These are phyloP conservation scores for Aspergillus flavus DNA, from an alignment of 2,329 filamentous ascomycete genomes.

Conservation along the genomic window DNA sequence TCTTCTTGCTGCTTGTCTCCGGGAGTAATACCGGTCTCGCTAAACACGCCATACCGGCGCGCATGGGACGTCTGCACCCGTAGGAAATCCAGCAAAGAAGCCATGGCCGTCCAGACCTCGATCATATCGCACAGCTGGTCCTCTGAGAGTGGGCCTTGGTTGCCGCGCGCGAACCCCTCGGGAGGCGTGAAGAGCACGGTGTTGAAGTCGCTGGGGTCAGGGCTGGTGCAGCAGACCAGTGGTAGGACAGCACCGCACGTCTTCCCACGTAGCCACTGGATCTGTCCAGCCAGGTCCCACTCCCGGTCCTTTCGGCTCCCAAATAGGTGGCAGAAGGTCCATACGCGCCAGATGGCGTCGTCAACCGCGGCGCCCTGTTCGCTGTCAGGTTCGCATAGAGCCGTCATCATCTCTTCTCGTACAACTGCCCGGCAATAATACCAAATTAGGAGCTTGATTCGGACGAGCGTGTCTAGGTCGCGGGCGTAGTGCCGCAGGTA, in stretches of 20 bases:
- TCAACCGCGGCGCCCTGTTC: slow-evolving; percentile 4
- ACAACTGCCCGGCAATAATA: not conserved
- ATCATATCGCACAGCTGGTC: not conserved
- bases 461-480: slow-evolving; percentile 6
- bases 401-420: not conserved
- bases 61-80: not conserved
- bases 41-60: not conserved
- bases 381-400: not conserved
- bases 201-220: slow-evolving; percentile 10
- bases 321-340: slow-evolving; percentile 15
- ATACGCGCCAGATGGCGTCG: slow-evolving; percentile 13
- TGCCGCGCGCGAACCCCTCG: not conserved
- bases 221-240: not conserved
- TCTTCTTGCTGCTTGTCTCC: not conserved
- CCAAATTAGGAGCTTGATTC: slow-evolving; percentile 14
- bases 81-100: not conserved
- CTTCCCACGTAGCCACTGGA: slow-evolving; percentile 9
- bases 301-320: slow-evolving; percentile 12
- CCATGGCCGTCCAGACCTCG: not conserved
- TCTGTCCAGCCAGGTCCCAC: slow-evolving; percentile 8
- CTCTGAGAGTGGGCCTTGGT: not conserved
- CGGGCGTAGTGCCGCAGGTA: slow-evolving; percentile 13
- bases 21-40: not conserved
- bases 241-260: not conserved
- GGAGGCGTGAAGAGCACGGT: slow-evolving; percentile 12